These are phyloP conservation scores for Kluyveromyces sp. DNA, from an alignment of 1,139 yeast species.

Conservation along the genomic window DNA sequence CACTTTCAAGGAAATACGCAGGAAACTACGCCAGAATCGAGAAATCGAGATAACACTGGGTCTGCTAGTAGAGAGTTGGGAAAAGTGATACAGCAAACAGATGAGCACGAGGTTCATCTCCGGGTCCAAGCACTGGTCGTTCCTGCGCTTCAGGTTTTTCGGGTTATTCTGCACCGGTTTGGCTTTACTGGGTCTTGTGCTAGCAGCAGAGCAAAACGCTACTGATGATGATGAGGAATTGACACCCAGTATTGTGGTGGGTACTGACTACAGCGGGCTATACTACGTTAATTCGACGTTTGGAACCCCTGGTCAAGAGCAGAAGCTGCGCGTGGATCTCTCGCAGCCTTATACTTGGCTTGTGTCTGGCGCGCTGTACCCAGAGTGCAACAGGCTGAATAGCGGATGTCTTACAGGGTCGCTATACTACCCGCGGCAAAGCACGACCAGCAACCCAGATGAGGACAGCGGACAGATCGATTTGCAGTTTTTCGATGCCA, in stretches of 20 bases:
- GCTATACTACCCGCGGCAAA: constrained; percentile 15
- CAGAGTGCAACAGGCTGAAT: constrained; percentile 19
- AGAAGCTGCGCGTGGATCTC: constrained; percentile 36
- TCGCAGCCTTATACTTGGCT: constrained; percentile 41
- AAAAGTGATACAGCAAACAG: not conserved
- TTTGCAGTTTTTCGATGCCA: constrained; percentile 20
- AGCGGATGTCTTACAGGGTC: constrained; percentile 17
- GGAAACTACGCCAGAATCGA: not conserved
- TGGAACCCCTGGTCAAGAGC: constrained; percentile 34
- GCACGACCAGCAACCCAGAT: constrained; percentile 15
- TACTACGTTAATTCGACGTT: constrained; percentile 34
- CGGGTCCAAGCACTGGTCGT: too few species aligned
- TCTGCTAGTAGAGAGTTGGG: not conserved
- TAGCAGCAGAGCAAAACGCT: not conserved
- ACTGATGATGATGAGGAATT: not conserved
- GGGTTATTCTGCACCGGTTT: too few species aligned
- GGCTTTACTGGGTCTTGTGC: not conserved
- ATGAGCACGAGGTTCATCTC: not conserved
- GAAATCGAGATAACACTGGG: too few species aligned
- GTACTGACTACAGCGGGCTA: constrained; percentile 17
- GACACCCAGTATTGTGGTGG: constrained; percentile 21
- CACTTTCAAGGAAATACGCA: not conserved
- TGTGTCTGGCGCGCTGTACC: constrained; percentile 24
- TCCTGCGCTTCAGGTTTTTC: too few species aligned
- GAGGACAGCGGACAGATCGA: constrained; percentile 10